Conservation (phyloP, 2,329 filamentous ascomycete species). For the Hymenoscyphus fraxineus region DNA sequence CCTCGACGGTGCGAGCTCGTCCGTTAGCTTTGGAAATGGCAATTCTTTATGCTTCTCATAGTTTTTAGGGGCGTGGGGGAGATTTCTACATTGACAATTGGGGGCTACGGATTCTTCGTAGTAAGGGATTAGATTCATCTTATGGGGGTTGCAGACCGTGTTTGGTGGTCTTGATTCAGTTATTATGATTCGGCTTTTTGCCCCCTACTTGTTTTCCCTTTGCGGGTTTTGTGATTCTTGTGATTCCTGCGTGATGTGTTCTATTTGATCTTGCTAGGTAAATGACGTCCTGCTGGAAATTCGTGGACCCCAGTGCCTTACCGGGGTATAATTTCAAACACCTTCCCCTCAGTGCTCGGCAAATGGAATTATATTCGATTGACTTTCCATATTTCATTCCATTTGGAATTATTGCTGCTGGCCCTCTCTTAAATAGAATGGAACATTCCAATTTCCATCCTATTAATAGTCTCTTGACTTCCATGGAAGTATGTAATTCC, state of each 20-base stretch:
- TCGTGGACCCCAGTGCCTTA: too few species aligned
- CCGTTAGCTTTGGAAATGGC: background rate
- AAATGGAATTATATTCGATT: too few species aligned
- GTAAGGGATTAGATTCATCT: background rate
- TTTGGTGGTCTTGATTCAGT: conserved; percentile 4
- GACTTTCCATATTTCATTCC: too few species aligned
- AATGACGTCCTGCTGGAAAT: too few species aligned
- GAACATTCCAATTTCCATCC: too few species aligned
- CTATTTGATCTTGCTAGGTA: too few species aligned
- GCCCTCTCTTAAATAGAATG: too few species aligned
- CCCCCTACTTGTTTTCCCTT: conserved; percentile 2
- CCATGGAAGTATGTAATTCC: too few species aligned
- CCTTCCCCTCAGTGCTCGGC: too few species aligned
- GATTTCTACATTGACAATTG: background rate
- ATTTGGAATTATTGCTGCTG: too few species aligned
- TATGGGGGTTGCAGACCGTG: conserved; percentile 6
- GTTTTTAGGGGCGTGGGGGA: background rate
- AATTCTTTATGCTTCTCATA: conserved; percentile 3
- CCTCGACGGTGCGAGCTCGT: conserved; percentile 9
- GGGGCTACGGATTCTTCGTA: background rate
- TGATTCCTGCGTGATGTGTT: background rate
- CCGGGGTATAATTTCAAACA: too few species aligned
- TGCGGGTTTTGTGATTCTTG: background rate
- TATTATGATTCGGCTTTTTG: conserved; percentile 10
- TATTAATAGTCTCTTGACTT: too few species aligned